phyloP scores from a whole-genome alignment of 2,329 filamentous ascomycete genomes.

The Aspergillus quadricinctus region DNA sequence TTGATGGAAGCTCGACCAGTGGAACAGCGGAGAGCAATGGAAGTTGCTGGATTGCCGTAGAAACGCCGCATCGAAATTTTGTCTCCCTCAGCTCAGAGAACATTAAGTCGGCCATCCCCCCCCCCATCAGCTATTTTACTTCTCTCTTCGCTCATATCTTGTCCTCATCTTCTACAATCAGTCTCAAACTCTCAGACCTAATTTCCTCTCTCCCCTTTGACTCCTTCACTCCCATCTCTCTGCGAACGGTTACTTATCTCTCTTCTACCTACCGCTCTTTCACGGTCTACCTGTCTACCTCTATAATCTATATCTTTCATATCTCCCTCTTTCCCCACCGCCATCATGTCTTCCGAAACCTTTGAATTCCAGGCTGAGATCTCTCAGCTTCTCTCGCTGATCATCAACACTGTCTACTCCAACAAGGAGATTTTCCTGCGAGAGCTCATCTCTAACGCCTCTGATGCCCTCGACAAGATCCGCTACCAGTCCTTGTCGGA shows the following conservation, averaged over 20 bases:
- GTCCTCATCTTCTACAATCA: slow-evolving; percentile 3
- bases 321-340: slow-evolving; percentile 17
- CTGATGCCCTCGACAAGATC: slow-evolving; percentile 99
- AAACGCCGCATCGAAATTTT: slow-evolving; percentile 31
- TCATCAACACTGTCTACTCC: slow-evolving; percentile 99
- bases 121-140: slow-evolving; percentile 11
- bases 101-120: slow-evolving; percentile 24
- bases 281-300: slow-evolving; percentile 7
- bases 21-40: slow-evolving; percentile 21
- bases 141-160: slow-evolving; percentile 13
- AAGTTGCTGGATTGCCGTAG: slow-evolving; percentile 39
- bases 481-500: slow-evolving; percentile 97
- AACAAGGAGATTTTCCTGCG: slow-evolving; percentile 99
- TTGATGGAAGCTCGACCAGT: slow-evolving; percentile 3
- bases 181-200: not conserved
- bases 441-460: slow-evolving; percentile 97
- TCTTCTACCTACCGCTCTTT: slow-evolving; percentile 4
- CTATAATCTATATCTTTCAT: not conserved
- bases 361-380: slow-evolving; percentile 99
- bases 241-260: slow-evolving; percentile 7
- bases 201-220: slow-evolving; percentile 4
- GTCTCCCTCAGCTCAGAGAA: slow-evolving; percentile 17
- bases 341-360: slow-evolving; percentile 79
- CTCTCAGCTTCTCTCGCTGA: slow-evolving; percentile 98
- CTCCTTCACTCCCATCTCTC: slow-evolving; percentile 12